Evolutionary conservation across 306 rosid species (phyloP), one percentile per base, ranked within the genome.

Genomic region (Trichosanthes truncata): DNA sequence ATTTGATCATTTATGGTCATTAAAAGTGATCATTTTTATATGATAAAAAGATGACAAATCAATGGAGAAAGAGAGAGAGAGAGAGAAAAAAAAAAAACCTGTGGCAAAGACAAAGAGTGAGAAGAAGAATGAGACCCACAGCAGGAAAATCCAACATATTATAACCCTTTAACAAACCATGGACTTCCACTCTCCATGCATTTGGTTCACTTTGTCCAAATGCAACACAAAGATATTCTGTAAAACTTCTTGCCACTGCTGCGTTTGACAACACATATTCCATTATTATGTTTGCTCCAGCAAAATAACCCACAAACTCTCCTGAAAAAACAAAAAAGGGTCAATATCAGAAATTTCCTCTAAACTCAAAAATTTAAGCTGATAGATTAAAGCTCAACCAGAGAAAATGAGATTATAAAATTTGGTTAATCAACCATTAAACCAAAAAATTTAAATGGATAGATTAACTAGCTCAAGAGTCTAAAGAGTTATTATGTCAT

Each of bases 261-360:
- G 98, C 98, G 81, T 94, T 94, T 76, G 98, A 94, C 80, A 94
- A 79, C 25, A 94, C 98, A 87, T 94, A 94, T 85, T 89, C 98
- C 98, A 94, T 82, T 10, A 94, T 80, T 79, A 94, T 89, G 80
- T 91, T 94, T 77, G 98, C 97, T 81, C 98, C 98, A 63, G 93
- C 97, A 89, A 94, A 94, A 84, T 91, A 94, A 23, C 97, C 97
- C 80, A 84, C 85, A 84, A 91, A 94, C 74, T 94, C 98, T 82
- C 98, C 98, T 94, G 53, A 83, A 43, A 43, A 29, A 29, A 1
- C 33, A 29, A 29, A 29, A 29, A 29, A n/a, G n/a, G n/a, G n/a
- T n/a, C n/a, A n/a, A n/a, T n/a, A n/a, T n/a, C n/a, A n/a, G n/a
- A n/a, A n/a, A n/a, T n/a, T n/a, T n/a, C n/a, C n/a, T n/a, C n/a